These are phyloP conservation scores for Verticillium klebahnii DNA, from an alignment of 2,329 filamentous ascomycete genomes.

Conservation along the genomic window DNA sequence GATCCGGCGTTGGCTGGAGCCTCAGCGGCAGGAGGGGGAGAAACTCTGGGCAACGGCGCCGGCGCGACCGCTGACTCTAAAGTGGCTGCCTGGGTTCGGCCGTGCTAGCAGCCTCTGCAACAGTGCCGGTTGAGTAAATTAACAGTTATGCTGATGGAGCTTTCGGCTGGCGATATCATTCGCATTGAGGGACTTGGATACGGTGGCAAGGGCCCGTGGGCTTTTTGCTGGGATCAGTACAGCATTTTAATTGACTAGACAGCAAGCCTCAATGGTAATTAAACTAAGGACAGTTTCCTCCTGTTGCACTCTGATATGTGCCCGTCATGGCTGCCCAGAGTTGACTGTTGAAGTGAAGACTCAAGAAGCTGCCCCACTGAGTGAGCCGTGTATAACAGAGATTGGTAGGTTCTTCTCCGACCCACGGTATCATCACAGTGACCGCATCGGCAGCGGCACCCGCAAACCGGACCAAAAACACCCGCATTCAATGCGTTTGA, in stretches of 20 bases:
- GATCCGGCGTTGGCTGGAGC: slow-evolving; percentile 1
- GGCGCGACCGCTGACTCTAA: slow-evolving; percentile 10
- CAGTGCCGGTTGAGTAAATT: neutral
- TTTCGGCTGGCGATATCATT: neutral
- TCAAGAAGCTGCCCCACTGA: too few relatives aligned
- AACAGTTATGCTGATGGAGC: neutral
- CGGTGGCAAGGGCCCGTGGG: neutral
- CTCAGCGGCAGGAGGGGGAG: slow-evolving; percentile 5
- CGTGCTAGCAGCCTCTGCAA: slow-evolving; percentile 23
- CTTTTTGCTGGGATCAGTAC: neutral
- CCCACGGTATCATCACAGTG: too few relatives aligned
- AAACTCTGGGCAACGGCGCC: slow-evolving; percentile 6
- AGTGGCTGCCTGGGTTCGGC: slow-evolving; percentile 26
- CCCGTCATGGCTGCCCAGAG: too few relatives aligned
- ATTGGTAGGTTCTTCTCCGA: too few relatives aligned
- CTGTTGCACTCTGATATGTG: too few relatives aligned
- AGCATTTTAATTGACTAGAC: neutral
- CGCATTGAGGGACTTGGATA: neutral
- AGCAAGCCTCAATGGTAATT: neutral
- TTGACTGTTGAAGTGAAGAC: too few relatives aligned
- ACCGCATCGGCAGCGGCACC: too few relatives aligned
- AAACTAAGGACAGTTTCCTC: too few relatives aligned
- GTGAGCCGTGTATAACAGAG: too few relatives aligned
- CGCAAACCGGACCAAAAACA: too few relatives aligned
- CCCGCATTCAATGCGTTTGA: too few relatives aligned